Conservation (phyloP, 2,329 filamentous ascomycete species). For the Ramichloridium luteum region DNA sequence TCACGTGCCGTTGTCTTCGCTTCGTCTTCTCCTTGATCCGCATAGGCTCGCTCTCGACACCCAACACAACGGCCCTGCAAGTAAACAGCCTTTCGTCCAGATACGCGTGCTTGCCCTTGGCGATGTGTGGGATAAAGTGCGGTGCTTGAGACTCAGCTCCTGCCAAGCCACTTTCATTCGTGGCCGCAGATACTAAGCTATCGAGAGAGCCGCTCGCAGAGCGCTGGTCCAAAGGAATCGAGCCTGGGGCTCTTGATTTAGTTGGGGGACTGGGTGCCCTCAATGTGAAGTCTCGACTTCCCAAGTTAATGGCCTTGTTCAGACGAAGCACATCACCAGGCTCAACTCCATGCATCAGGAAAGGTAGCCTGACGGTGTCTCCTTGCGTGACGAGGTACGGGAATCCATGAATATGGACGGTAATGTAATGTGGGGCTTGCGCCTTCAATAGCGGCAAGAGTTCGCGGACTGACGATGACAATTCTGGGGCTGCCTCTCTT, state of each 20-base stretch:
- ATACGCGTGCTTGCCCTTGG: slow-evolving; percentile 36
- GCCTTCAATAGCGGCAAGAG: slow-evolving; percentile 60
- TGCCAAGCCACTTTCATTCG: background rate
- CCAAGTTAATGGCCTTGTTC: slow-evolving; percentile 70
- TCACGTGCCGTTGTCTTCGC: slow-evolving; percentile 52
- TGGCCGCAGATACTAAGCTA: slow-evolving; percentile 2
- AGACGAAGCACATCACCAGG: slow-evolving; percentile 80
- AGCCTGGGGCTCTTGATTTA: slow-evolving; percentile 20
- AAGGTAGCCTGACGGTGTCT: slow-evolving; percentile 38
- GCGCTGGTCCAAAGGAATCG: slow-evolving; percentile 15
- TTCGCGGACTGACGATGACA: slow-evolving; percentile 45
- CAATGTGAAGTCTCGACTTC: slow-evolving; percentile 81
- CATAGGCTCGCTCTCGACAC: slow-evolving; percentile 60
- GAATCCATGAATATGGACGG: slow-evolving; percentile 63
- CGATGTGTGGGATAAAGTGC: slow-evolving; percentile 29
- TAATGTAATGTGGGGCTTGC: slow-evolving; percentile 67
- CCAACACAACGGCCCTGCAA: slow-evolving; percentile 74
- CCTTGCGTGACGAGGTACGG: slow-evolving; percentile 63
- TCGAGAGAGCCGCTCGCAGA: slow-evolving; percentile 16
- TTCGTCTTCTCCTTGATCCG: slow-evolving; percentile 47
- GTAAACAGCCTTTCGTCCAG: slow-evolving; percentile 75
- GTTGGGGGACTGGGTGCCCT: slow-evolving; percentile 52
- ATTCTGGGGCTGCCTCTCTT: slow-evolving; percentile 26
- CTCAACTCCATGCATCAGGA: slow-evolving; percentile 36
- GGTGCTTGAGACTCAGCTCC: slow-evolving; percentile 11